A percentile compares a stretch with the other conserved stretches of the same genome.
These are phyloP conservation scores for Leptographium radiaticola DNA, from an alignment of 2,329 filamentous ascomycete genomes.

Conservation along the genomic window DNA sequence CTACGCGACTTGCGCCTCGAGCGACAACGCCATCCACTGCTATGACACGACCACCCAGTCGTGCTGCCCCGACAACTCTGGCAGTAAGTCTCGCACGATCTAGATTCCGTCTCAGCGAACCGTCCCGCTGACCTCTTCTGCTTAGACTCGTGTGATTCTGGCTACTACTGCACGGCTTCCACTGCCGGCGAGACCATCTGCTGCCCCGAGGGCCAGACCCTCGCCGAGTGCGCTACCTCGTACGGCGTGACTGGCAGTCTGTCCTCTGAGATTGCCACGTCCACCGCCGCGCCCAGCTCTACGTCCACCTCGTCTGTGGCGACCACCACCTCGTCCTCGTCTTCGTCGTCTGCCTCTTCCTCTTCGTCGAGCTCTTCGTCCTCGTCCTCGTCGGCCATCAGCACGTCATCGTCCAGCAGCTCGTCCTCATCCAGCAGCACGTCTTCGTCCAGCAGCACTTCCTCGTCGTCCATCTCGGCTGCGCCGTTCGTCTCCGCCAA, in stretches of 20 bases:
- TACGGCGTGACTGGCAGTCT: slow-evolving; percentile 36
- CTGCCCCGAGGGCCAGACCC: slow-evolving; percentile 42
- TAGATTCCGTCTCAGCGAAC: not conserved
- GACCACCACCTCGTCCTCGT: slow-evolving; percentile 16
- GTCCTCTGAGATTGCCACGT: slow-evolving; percentile 28
- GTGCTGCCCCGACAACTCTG: slow-evolving; percentile 44
- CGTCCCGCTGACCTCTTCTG: not conserved
- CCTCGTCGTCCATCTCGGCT: slow-evolving; percentile 5
- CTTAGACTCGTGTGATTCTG: slow-evolving; percentile 45
- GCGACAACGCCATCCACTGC: slow-evolving; percentile 40
- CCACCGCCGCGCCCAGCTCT: slow-evolving; percentile 18
- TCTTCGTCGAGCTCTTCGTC: slow-evolving; percentile 18
- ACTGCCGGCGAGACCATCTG: slow-evolving; percentile 43
- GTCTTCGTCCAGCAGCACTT: slow-evolving; percentile 8
- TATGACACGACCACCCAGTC: slow-evolving; percentile 39
- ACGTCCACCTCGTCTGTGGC: slow-evolving; percentile 20
- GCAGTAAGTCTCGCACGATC: slow-evolving; percentile 31
- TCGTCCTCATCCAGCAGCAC: not conserved
- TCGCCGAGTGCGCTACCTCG: slow-evolving; percentile 39
- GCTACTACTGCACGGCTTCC: slow-evolving; percentile 45
- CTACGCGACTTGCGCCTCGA: slow-evolving; percentile 35
- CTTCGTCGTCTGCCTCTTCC: slow-evolving; percentile 16
- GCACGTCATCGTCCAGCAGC: slow-evolving; percentile 5
- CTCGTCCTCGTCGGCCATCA: slow-evolving; percentile 9
- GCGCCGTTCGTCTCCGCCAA: slow-evolving; percentile 10